Conservation (phyloP, 306 rosid genomes). For the Quercus variabilis region DNA sequence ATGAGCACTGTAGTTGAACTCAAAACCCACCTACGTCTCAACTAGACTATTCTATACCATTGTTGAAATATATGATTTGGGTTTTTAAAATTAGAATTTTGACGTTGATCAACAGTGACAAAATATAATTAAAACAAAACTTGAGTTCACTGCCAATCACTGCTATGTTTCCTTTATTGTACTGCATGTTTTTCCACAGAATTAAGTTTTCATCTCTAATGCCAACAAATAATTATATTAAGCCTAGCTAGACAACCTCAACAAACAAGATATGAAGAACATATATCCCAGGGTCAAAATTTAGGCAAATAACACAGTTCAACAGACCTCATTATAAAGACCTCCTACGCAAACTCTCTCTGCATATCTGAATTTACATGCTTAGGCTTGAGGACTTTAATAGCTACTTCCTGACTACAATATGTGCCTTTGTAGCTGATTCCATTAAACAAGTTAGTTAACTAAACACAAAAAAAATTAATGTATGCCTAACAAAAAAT, state of each 20-base stretch:
- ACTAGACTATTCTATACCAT: not conserved
- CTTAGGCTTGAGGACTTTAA: constrained; percentile 86
- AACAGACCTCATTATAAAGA: constrained; percentile 92
- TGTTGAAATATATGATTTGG: not conserved
- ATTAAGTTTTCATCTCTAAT: too few species aligned
- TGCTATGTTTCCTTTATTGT: too few species aligned
- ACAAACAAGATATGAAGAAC: too few species aligned
- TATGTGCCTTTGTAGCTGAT: constrained; percentile 83
- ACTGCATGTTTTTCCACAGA: not conserved
- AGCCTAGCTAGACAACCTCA: too few species aligned
- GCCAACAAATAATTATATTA: too few species aligned
- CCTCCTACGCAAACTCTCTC: constrained; percentile 91
- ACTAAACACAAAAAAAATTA: constrained; percentile 15
- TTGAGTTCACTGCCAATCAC: too few species aligned
- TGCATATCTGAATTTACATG: constrained; percentile 72
- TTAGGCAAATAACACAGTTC: too few species aligned
- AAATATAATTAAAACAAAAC: too few species aligned
- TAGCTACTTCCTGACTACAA: constrained; percentile 96
- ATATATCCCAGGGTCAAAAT: too few species aligned
- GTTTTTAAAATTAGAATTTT: not conserved
- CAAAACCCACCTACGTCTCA: not conserved
- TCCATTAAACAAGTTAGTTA: constrained; percentile 32
- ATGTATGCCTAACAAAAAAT: constrained; percentile 8
- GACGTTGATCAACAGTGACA: too few species aligned
- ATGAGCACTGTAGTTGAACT: not conserved